Base-by-base conservation (phyloP, 805 yeast genomes). In the Saccharomyces jurei region DNA sequence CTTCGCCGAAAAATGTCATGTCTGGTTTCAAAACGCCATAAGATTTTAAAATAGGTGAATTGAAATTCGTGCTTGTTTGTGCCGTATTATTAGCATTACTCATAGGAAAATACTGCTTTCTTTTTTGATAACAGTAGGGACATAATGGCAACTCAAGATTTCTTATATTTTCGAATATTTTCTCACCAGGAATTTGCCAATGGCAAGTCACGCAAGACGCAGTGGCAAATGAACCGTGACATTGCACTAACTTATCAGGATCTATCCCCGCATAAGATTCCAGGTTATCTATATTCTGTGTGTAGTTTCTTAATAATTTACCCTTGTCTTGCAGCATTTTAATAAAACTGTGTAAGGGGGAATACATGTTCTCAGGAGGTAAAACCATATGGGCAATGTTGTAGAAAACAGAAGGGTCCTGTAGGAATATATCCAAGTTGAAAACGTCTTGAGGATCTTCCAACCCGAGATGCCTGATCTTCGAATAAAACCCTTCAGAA, bases 391-490 rank as follows among this genome's bases (percentile, higher is more conserved):
- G 84, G 1, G 97, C 96, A 52, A 90, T 84, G n/a, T 87, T 81
- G 67, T 88, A 90, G 66, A 90, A 91, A 14, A 90, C 80, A 3
- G 79, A 69, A 1, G 97, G 97, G 61, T 89, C 89, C 49, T 80
- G 79, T 60, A 77, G 76, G 72, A 90, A 90, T n/a, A 81, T 75
- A 26, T 76, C 76, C 48, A 87, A 71, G 63, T 88, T 89, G 68
- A 90, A 90, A 47, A 89, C 96, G 62, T 88, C 92, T 66, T 90
- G 97, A 0, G 97, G 97, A 62, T 90, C 97, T 50, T 78, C 80
- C 32, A 90, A 71, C 0, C 94, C 91, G 53, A 88, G 69, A 62
- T 80, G 78, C 52, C 78, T 77, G 60, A 91, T 77, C 62, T 79
- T 80, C 1, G 88, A 77, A 69, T 90, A 90, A 53, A 90, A 79